Evolutionary conservation across 2,329 filamentous ascomycete genomes (phyloP), one percentile per base, ranked within the genome.

Genomic region (Tolypocladium ovalisporum): DNA sequence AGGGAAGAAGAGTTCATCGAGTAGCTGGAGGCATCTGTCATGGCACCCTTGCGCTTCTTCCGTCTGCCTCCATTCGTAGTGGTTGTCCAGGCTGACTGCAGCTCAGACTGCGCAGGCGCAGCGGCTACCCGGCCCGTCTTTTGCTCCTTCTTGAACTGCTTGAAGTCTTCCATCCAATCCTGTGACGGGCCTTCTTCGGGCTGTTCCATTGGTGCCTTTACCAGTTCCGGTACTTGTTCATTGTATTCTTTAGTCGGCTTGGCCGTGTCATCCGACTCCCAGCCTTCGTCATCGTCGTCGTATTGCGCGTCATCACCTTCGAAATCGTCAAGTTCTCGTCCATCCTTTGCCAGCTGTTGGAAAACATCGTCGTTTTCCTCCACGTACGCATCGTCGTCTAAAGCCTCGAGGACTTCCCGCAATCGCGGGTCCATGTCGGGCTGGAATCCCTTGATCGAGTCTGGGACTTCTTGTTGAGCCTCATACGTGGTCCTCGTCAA

Each of bases 381-480:
- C 2, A 99, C 92, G 68, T 90, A 99, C 2, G 88, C 93, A 29
- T 99, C 94, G 67, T 99, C 94, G 54, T 99, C 94, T 35, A 99
- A 76, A 13, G 94, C 94, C 73, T 97, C 92, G 29, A 99, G 75
- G 6, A 92, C 91, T 71, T 99, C 94, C 52, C 94, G 83, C 63
- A 99, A 71, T 42, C 93, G 81, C 2, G 92, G 92, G 67, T 99
- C 95, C 94, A 99, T 97, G 68, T 97, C 92, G 8, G 95, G 94
- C 72, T 99, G 88, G 71, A 99, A 96, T 0, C 94, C 94, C 3
- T 89, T 87, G 66, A 99, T 89, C 9, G 85, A 86, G 73, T 99
- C 94, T 1, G 94, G 94, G 1, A 97, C 77, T 65, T 96, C 84
- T 72, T 99, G 94, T 74, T 97, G 91, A 56, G 91, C 87, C 71